Evolutionary conservation across 2,329 filamentous ascomycete genomes (phyloP), one percentile per base, ranked within the genome.

Genomic region (Zelopaecilomyces penicillatus): DNA sequence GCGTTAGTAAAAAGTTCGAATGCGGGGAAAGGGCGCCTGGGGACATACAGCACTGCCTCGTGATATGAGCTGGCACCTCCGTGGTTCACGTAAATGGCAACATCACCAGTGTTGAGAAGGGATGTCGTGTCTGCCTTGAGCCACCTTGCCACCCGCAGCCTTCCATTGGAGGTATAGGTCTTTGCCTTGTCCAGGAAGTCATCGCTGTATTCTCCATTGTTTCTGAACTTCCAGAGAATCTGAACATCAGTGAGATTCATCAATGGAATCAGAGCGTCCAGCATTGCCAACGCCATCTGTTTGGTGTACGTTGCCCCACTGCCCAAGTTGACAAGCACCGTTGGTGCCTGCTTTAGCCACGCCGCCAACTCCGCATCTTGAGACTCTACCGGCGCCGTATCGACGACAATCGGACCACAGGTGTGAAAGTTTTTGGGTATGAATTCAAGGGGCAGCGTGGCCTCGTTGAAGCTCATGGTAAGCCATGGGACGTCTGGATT

Each of bases 301-400:
- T 57, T 46, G 29, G 46, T 46, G 37, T 55, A 58, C 4, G 51
- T 50, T 27, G 64, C 56, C 5, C 64, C 56, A 3, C 67, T 73
- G 0, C 73, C 73, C 0, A 76, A 59, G 43, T 71, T 74, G 6
- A 76, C 63, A 9, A 76, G 57, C 0, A 75, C 54, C 0, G 72
- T 75, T 2, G 69, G 68, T 0, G 54, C 56, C 7, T 53, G 51
- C 1, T 56, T 54, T 9, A 76, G 48, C 73, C 72, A 76, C 1
- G 38, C 31, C 1, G 62, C 60, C 29, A 76, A 54, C 34, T 67
- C 64, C 0, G 65, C 57, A 36, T 76, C 72, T 3, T 64, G 57
- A 11, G 65, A 57, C n/a, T 54, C 45, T 0, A 71, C 59, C 0
- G 66, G 52, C 2, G 54, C 48, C 1, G 59, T 56, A 0, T 66